phyloP scores from a whole-genome alignment of 177 flowering plant species.

The Vitis hybrid region DNA sequence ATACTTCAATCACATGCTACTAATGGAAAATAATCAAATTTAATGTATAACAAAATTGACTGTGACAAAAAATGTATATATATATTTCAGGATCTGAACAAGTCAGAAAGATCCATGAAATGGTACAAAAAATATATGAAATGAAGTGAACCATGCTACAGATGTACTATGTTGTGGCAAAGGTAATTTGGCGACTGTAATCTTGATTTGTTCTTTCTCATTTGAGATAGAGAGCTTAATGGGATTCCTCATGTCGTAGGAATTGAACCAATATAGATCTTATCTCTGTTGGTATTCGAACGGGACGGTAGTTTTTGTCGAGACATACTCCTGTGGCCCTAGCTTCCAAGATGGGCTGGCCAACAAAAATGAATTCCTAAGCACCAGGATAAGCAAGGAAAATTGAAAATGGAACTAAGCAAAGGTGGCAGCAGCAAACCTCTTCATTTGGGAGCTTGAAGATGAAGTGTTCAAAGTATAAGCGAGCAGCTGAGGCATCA shows the following conservation, averaged over 20 bases:
- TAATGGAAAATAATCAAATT: too few species aligned
- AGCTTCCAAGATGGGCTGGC: conserved; percentile 82
- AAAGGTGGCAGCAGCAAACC: conserved; percentile 33
- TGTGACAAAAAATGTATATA: too few species aligned
- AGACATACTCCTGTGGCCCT: conserved; percentile 84
- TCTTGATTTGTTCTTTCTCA: too few species aligned
- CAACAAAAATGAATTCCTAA: neutral
- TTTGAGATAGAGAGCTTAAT: conserved; percentile 11
- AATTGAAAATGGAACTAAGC: neutral
- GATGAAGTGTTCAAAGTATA: conserved; percentile 77
- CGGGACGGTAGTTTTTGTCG: conserved; percentile 73
- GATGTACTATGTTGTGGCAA: too few species aligned
- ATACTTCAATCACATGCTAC: too few species aligned
- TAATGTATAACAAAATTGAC: too few species aligned
- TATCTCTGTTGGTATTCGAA: conserved; percentile 70
- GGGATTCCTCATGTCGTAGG: conserved; percentile 41
- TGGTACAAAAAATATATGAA: too few species aligned
- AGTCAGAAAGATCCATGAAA: too few species aligned
- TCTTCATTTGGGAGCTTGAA: conserved; percentile 77
- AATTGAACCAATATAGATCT: conserved; percentile 64
- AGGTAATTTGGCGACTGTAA: too few species aligned
- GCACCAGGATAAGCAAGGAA: neutral
- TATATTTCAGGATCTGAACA: too few species aligned
- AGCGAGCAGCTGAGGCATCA: conserved; percentile 74
- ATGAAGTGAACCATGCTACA: too few species aligned